Base-by-base conservation (phyloP, 176 grass and related monocot genomes). In the Microstegium vimineum region DNA sequence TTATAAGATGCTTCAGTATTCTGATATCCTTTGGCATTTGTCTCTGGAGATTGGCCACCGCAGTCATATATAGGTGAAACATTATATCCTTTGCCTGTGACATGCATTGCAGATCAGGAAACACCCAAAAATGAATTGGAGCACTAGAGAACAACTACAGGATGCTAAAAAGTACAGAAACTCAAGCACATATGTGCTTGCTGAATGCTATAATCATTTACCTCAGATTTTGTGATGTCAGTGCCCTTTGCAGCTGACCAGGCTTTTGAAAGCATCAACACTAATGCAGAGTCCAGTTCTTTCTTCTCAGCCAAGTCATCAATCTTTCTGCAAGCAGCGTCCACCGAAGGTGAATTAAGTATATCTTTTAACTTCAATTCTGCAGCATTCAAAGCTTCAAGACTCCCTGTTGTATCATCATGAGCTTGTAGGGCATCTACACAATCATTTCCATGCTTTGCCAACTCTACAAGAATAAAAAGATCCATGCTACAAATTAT, bases 21-120 rank as follows among this genome's bases (percentile, higher is more conserved):
- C 90, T 98, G 61, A 98, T 89, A 71, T 98, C 95, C 59, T 89
- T 98, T 12, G 95, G 95, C 89, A 97, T 87, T 23, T 94, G 88
- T 61, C 88, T 86, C 64, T 97, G 85, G 61, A 97, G 92, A 82
- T 94, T 97, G 42, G 66, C 88, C 36, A 94, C 81, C 26, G 87
- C 90, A 87, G 87, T 83, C 90, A 87, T 91, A 60, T 97, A 97
- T 66, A 91, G 57, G 92, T 94, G 83, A 89, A 89, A 93, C 86
- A 98, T 65, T 83, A 94, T 79, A 51, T 98, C 92, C 56, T 87
- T 93, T 73, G 59, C 92, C 88, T 98, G 86, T 41, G 32, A 18
- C 80, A 47, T 20, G 26, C 81, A 84, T 2, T 30, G 68, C 62
- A 42, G 16, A 84, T 64, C 73, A 69, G 73, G 62, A n/a, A 56